A percentile compares a stretch with the other conserved stretches of the same genome.
phyloP scores from a whole-genome alignment of 805 yeast species.

The Blastobotrys chiropterorum region DNA sequence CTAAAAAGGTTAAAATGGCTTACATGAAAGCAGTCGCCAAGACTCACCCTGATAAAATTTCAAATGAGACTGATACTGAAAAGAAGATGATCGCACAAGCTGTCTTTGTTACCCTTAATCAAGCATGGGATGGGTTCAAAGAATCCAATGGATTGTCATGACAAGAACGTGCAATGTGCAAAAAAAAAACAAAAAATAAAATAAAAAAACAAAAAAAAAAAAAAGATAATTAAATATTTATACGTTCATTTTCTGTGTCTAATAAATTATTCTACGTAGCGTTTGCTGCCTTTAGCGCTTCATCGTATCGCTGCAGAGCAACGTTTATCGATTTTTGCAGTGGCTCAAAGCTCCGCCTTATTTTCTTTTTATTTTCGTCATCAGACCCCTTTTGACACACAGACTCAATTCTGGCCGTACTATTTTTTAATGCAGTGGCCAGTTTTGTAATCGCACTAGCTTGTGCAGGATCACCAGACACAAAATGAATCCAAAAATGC shows the following conservation, averaged over 20 bases:
- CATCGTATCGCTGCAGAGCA: constrained; percentile 45
- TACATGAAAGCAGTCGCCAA: constrained; percentile 77
- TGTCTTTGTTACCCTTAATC: constrained; percentile 75
- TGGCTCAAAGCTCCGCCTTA: constrained; percentile 34
- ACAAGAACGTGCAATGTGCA: no score
- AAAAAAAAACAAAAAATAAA: not conserved
- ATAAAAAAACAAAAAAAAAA: not conserved
- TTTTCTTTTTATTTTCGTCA: constrained; percentile 13
- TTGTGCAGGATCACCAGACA: constrained; percentile 35
- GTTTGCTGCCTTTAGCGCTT: constrained; percentile 27
- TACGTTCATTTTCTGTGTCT: not conserved
- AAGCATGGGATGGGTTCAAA: constrained; percentile 86
- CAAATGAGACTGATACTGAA: constrained; percentile 52
- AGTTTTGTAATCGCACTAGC: constrained; percentile 40
- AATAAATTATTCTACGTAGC: constrained; percentile 1
- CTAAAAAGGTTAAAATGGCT: constrained; percentile 78
- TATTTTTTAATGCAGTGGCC: constrained; percentile 44
- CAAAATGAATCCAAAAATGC: constrained; percentile 54
- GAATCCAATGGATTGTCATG: constrained; percentile 42
- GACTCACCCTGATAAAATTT: constrained; percentile 81
- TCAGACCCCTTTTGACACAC: constrained; percentile 22
- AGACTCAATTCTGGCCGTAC: constrained; percentile 39
- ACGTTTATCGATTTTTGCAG: constrained; percentile 38
- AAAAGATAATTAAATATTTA: constrained; percentile 1
- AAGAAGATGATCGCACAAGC: constrained; percentile 79